These are phyloP conservation scores for Aethionema arabicum DNA, from an alignment of 345 rosid species.

Conservation along the genomic window DNA sequence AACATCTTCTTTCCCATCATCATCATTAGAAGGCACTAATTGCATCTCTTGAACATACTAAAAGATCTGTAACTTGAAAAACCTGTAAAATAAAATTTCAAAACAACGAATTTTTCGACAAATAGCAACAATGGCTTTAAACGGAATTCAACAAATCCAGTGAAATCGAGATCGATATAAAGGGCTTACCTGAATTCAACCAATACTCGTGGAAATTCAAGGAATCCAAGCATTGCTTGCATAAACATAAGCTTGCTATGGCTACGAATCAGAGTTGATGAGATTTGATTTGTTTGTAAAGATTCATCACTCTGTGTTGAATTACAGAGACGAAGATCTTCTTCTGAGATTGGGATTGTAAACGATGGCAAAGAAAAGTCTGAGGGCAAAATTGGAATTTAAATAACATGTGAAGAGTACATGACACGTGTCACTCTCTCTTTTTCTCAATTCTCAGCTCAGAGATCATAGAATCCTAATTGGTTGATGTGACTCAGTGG, in stretches of 20 bases:
- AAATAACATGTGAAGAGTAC: background rate
- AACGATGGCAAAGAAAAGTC: slow-evolving; percentile 27
- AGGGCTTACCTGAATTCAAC: slow-evolving; percentile 26
- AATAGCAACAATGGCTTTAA: slow-evolving; percentile 1
- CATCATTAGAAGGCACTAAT: slow-evolving; percentile 65
- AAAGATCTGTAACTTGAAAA: slow-evolving; percentile 28
- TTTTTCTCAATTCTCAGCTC: background rate
- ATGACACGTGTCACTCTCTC: slow-evolving; percentile 19
- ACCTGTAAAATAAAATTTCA: slow-evolving; percentile 28
- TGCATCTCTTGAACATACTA: slow-evolving; percentile 68
- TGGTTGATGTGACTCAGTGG: background rate
- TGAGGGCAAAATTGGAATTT: slow-evolving; percentile 19
- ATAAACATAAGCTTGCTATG: background rate
- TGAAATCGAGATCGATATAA: background rate
- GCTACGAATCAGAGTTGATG: slow-evolving; percentile 3
- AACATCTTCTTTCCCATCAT: slow-evolving; percentile 63
- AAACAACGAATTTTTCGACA: background rate
- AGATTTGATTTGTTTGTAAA: background rate
- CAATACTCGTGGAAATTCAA: slow-evolving; percentile 12
- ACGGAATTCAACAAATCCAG: background rate
- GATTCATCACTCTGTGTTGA: slow-evolving; percentile 27
- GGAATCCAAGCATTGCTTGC: slow-evolving; percentile 33
- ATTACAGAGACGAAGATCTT: slow-evolving; percentile 23
- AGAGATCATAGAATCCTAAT: too few relatives aligned
- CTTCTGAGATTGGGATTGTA: slow-evolving; percentile 11